Conservation (phyloP, 371 early-diverging fungal genomes). For the Mycotypha africana region DNA sequence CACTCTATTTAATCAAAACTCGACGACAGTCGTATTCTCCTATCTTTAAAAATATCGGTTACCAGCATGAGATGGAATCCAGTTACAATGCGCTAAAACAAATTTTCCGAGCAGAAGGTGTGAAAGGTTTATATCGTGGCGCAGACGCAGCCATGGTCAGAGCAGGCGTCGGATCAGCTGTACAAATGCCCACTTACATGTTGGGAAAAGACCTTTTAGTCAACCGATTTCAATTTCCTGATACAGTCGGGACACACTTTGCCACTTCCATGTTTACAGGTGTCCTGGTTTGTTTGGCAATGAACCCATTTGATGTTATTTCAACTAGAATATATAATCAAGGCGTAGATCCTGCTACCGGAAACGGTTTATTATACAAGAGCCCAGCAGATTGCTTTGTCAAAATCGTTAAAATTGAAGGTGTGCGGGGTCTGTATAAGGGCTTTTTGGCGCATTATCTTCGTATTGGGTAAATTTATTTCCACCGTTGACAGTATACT, state of each 20-base stretch:
- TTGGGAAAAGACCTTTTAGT: conserved; percentile 66
- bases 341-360: conserved; percentile 59
- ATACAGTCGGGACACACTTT: conserved; percentile 69
- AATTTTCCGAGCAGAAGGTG: conserved; percentile 65
- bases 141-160: conserved; percentile 87
- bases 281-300: conserved; percentile 81
- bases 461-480: conserved; percentile 88
- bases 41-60: conserved; percentile 72
- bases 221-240: conserved; percentile 52
- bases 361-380: conserved; percentile 69
- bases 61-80: conserved; percentile 84
- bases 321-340: conserved; percentile 96
- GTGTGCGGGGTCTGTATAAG: conserved; percentile 84
- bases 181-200: conserved; percentile 91
- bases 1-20: conserved; percentile 93
- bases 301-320: conserved; percentile 97
- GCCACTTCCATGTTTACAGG: conserved; percentile 79
- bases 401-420: conserved; percentile 82
- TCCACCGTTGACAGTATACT: too few relatives aligned
- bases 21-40: conserved; percentile 87
- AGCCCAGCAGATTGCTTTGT: conserved; percentile 79
- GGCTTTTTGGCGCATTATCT: conserved; percentile 92
- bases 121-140: conserved; percentile 85
- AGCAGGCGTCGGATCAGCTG: conserved; percentile 87
- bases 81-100: conserved; percentile 56